Evolutionary conservation across 2,329 filamentous ascomycete species (phyloP).

Genomic region (Aspergillus aculeatus): DNA sequence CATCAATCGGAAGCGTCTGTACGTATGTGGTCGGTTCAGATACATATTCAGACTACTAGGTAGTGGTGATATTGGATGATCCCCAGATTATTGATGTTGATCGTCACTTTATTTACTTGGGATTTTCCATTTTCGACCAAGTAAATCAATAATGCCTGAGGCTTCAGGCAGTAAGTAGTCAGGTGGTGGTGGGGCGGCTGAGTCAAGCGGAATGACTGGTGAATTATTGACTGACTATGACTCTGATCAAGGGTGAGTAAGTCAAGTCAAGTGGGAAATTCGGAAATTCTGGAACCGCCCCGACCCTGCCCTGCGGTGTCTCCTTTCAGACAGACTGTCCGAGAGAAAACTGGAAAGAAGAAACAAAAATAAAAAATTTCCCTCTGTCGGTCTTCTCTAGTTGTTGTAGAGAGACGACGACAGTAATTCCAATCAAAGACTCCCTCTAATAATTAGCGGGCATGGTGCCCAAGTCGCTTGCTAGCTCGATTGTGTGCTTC

Average conservation of each 20-base stretch:
- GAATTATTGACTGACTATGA: not conserved
- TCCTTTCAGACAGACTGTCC: not conserved
- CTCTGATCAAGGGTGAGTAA: not conserved
- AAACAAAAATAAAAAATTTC: not conserved
- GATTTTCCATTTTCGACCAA: too few relatives aligned
- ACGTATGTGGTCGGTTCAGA: not conserved
- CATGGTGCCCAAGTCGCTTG: slow-evolving; percentile 35
- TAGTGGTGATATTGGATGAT: not conserved
- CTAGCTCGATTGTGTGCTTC: slow-evolving; percentile 24
- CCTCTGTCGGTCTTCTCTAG: not conserved
- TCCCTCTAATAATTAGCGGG: slow-evolving; percentile 19
- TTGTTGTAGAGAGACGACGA: not conserved
- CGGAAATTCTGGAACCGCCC: not conserved
- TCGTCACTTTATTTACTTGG: not conserved
- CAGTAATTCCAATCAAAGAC: not conserved
- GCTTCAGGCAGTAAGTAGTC: not conserved
- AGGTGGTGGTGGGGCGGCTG: not conserved
- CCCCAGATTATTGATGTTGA: not conserved
- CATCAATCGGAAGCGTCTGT: not conserved
- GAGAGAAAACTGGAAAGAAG: not conserved
- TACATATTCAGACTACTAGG: not conserved
- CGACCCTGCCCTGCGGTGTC: not conserved
- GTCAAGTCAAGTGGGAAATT: not conserved
- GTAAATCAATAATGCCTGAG: not conserved
- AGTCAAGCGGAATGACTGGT: not conserved